phyloP scores from a whole-genome alignment of 2,329 filamentous ascomycete species.

The Exophiala sideris region DNA sequence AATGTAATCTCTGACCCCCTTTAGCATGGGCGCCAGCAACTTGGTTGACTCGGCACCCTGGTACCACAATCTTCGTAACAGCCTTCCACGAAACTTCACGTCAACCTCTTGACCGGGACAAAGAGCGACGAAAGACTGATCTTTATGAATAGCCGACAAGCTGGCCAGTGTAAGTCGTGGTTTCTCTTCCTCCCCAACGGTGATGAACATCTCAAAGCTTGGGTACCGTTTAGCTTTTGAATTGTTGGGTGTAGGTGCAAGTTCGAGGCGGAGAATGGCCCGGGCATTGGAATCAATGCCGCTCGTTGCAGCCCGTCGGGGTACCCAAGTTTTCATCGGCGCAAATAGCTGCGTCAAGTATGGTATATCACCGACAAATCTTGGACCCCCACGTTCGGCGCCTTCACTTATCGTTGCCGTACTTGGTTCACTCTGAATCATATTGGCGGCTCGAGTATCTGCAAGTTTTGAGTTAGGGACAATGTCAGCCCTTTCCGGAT shows the following conservation, averaged over 20 bases:
- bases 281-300: slow-evolving; percentile 4
- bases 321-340: slow-evolving; percentile 7
- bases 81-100: slow-evolving; percentile 6
- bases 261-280: slow-evolving; percentile 13
- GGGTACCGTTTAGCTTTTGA: slow-evolving; percentile 1
- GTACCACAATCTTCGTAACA: slow-evolving; percentile 17
- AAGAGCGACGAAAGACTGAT: slow-evolving; percentile 9
- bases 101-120: slow-evolving; percentile 13
- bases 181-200: background rate
- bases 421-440: too few relatives aligned
- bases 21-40: background rate
- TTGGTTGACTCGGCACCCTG: background rate
- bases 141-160: slow-evolving; percentile 14
- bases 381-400: background rate
- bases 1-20: slow-evolving; percentile 6
- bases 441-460: too few relatives aligned
- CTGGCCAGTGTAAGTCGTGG: slow-evolving; percentile 6
- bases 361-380: slow-evolving; percentile 7
- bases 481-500: too few relatives aligned
- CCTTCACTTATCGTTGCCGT: background rate
- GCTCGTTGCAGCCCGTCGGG: background rate
- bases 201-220: slow-evolving; percentile 15
- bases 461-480: too few relatives aligned
- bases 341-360: slow-evolving; percentile 15
- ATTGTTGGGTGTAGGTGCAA: slow-evolving; percentile 1